phyloP scores from a whole-genome alignment of 2,329 filamentous ascomycete genomes.

The Coniochaeta ligniaria region DNA sequence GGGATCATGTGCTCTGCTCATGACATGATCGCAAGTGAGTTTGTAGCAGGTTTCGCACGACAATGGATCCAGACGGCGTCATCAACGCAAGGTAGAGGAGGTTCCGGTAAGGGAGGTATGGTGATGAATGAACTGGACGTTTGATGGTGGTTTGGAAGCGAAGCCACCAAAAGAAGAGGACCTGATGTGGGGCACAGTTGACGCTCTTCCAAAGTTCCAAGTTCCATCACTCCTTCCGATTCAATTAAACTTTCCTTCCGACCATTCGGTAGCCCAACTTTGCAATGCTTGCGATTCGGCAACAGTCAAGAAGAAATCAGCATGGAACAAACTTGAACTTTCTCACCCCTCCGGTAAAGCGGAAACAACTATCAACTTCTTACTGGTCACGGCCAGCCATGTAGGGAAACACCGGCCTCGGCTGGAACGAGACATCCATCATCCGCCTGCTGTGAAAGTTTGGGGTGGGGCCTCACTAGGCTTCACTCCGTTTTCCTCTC shows the following conservation, averaged over 20 bases:
- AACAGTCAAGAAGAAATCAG: neutral
- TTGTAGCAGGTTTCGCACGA: no score
- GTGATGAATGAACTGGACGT: no score
- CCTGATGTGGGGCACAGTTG: neutral
- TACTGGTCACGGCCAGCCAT: neutral
- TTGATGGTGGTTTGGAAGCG: neutral
- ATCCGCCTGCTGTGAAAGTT: neutral
- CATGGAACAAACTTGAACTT: neutral
- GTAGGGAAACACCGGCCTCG: neutral
- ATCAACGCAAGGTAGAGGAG: no score
- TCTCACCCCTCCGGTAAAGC: no score
- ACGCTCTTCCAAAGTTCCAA: neutral
- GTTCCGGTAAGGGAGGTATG: no score
- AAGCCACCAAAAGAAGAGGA: neutral
- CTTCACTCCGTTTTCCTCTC: neutral
- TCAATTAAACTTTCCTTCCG: no score
- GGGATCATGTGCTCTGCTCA: no score
- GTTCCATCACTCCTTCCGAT: neutral
- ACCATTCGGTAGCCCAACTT: neutral
- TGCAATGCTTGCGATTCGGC: neutral
- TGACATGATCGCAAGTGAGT: no score
- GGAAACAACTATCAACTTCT: neutral
- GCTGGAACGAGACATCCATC: neutral
- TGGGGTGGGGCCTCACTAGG: neutral
- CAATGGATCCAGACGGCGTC: no score